phyloP scores from a whole-genome alignment of 108 stramenopile species.

The Fragilariopsis cylindrus region DNA sequence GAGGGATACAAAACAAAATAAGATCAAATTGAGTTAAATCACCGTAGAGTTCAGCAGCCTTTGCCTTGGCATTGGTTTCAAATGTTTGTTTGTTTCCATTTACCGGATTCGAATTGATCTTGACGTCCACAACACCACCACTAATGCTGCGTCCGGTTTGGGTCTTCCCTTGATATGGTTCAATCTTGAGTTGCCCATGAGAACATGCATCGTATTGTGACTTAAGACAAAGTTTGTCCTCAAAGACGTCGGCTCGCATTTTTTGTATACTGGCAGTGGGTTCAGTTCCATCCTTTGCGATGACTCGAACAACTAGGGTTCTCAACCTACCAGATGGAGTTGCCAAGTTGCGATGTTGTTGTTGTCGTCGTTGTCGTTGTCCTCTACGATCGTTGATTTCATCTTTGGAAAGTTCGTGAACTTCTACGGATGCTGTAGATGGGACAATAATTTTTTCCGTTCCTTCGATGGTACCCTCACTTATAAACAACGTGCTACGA shows the following conservation, averaged over 20 bases:
- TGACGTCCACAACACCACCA: constrained; percentile 21
- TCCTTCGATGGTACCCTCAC: background rate
- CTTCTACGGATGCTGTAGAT: background rate
- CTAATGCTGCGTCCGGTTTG: background rate
- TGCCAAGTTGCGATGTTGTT: background rate
- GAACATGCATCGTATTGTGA: constrained; percentile 22
- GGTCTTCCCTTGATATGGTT: constrained; percentile 6
- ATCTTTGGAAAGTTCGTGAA: background rate
- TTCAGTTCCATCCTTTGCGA: constrained; percentile 4
- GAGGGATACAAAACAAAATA: constrained; percentile 15
- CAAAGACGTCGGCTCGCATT: constrained; percentile 12
- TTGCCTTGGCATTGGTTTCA: constrained; percentile 13
- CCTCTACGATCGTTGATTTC: background rate
- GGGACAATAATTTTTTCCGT: background rate
- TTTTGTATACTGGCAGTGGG: background rate
- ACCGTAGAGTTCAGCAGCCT: constrained; percentile 29
- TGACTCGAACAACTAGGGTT: constrained; percentile 13
- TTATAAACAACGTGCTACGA: background rate
- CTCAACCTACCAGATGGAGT: constrained; percentile 15
- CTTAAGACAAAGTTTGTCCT: constrained; percentile 11
- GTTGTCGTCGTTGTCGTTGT: background rate
- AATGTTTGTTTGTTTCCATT: background rate
- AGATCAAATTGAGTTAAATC: constrained; percentile 46
- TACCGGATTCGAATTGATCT: constrained; percentile 1
- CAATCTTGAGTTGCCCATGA: constrained; percentile 1